These are phyloP conservation scores for Sambucus nigra DNA, from an alignment of 129 eudicot genomes.

Conservation along the genomic window DNA sequence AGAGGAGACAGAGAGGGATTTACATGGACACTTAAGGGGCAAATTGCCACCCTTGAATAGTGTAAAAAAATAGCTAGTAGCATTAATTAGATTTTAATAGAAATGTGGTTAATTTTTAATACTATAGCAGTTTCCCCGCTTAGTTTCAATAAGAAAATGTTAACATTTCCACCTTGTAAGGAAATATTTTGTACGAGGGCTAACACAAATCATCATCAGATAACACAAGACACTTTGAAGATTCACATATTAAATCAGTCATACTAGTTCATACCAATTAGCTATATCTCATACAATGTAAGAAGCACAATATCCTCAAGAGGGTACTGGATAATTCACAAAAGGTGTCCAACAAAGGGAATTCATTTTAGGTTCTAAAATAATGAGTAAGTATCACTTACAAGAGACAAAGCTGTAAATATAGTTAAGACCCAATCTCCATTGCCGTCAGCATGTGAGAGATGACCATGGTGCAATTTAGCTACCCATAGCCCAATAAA, in stretches of 20 bases:
- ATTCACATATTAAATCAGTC: background rate
- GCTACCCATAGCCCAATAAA: constrained; percentile 36
- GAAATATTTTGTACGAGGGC: background rate
- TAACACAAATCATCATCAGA: background rate
- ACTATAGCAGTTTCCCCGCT: no score
- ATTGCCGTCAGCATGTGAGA: constrained; percentile 87
- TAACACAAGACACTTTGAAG: background rate
- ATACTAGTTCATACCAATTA: background rate
- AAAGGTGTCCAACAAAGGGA: background rate
- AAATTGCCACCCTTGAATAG: no score
- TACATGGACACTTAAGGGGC: no score
- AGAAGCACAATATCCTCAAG: background rate
- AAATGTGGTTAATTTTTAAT: no score
- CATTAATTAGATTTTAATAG: no score
- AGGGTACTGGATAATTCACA: background rate
- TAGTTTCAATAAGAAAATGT: no score
- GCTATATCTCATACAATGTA: background rate
- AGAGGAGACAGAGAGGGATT: no score
- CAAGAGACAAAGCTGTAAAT: constrained; percentile 80
- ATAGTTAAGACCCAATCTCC: constrained; percentile 99
- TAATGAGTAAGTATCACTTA: constrained; percentile 27
- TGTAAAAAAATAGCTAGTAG: no score
- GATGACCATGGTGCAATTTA: constrained; percentile 81
- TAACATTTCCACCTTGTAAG: no score
- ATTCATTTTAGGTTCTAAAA: background rate